phyloP scores from a whole-genome alignment of 2,329 filamentous ascomycete species.

The Aspergillaceae sp. region DNA sequence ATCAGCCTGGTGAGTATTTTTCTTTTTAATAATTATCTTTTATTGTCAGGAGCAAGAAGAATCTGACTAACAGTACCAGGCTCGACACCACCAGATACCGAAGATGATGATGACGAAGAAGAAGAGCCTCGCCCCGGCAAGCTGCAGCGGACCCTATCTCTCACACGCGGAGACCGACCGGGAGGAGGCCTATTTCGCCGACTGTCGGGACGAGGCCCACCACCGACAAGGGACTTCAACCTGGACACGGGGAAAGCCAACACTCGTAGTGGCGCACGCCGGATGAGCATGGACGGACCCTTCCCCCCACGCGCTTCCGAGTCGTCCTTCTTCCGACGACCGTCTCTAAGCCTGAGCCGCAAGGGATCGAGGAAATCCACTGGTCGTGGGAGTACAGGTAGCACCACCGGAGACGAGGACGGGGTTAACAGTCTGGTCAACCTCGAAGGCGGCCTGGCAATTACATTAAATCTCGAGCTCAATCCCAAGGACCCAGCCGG shows the following conservation, averaged over 20 bases:
- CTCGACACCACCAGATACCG: constrained; percentile 62
- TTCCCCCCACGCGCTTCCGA: constrained; percentile 15
- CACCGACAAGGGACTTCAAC: constrained; percentile 33
- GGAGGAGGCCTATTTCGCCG: constrained; percentile 38
- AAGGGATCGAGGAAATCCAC: constrained; percentile 50
- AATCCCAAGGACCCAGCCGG: constrained; percentile 77
- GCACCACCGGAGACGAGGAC: constrained; percentile 30
- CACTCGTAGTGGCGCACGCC: constrained; percentile 4
- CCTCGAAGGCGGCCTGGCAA: constrained; percentile 73
- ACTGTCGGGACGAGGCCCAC: constrained; percentile 38
- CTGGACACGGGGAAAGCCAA: constrained; percentile 14
- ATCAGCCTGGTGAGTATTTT: constrained; percentile 56
- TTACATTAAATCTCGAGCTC: constrained; percentile 83
- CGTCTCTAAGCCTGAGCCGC: constrained; percentile 49
- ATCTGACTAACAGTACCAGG: constrained; percentile 32
- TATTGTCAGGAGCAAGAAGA: too few relatives aligned
- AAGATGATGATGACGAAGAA: constrained; percentile 38
- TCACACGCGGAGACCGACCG: constrained; percentile 48
- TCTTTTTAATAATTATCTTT: background rate
- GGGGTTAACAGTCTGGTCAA: constrained; percentile 55
- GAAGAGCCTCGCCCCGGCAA: constrained; percentile 25
- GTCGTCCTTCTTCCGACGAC: constrained; percentile 54
- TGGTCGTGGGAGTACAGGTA: constrained; percentile 37
- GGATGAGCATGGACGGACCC: constrained; percentile 29
- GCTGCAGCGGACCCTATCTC: constrained; percentile 53